Percentiles rank a stretch among this genome's conserved stretches.
Evolutionary conservation across 2,329 filamentous ascomycete species (phyloP).

Genomic region (Escovopsis sp.): DNA sequence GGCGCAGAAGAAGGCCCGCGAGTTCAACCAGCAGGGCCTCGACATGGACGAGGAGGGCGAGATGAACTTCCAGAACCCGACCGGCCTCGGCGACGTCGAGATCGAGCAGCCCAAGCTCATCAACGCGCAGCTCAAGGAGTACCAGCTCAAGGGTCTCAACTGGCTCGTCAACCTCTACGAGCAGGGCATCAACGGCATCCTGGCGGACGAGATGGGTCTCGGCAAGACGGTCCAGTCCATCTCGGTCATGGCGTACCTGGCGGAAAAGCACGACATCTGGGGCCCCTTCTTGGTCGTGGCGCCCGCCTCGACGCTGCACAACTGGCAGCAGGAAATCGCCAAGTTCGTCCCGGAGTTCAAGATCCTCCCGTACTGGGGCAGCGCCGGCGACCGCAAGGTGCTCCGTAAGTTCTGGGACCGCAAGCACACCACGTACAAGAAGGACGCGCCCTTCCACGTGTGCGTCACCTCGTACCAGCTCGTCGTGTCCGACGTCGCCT

Average conservation of each 20-base stretch:
- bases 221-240: constrained; percentile 99
- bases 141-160: constrained; percentile 97
- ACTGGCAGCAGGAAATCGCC: constrained; percentile 97
- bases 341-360: constrained; percentile 92
- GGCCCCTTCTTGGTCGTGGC: constrained; percentile 94
- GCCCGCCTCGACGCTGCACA: constrained; percentile 90
- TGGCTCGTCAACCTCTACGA: constrained; percentile 99
- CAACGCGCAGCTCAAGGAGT: constrained; percentile 90
- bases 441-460: constrained; percentile 89
- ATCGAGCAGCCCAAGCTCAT: constrained; percentile 90
- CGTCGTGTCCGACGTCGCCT: constrained; percentile 87
- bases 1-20: constrained; percentile 80
- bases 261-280: constrained; percentile 96
- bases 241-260: constrained; percentile 96
- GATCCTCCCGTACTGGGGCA: constrained; percentile 95
- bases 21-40: constrained; percentile 66
- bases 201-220: constrained; percentile 98
- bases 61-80: constrained; percentile 99
- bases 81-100: constrained; percentile 83
- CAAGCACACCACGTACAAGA: constrained; percentile 90
- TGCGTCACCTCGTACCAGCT: constrained; percentile 94
- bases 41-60: constrained; percentile 83
- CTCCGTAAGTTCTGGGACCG: constrained; percentile 98
- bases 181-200: constrained; percentile 97
- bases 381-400: constrained; percentile 83